Conservation (phyloP, 371 early-diverging fungal genomes). For the Zychaea mexicana region DNA sequence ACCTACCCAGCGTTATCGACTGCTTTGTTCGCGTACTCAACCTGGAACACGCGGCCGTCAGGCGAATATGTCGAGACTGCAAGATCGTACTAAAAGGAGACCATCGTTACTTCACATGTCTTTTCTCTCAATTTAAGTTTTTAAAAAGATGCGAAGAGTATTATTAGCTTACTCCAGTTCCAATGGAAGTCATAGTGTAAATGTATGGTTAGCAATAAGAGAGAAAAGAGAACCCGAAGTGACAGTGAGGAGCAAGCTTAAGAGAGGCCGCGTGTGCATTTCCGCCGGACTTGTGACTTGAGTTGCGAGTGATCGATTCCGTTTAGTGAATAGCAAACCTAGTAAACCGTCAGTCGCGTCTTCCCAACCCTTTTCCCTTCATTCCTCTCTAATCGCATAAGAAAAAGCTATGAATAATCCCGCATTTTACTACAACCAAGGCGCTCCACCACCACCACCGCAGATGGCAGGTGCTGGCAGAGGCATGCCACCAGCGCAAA, state of each 20-base stretch:
- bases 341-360: too few species aligned
- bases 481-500: constrained; percentile 18
- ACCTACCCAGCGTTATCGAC: constrained; percentile 96
- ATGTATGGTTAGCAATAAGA: neutral
- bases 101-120: neutral
- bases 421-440: neutral
- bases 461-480: constrained; percentile 9
- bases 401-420: neutral
- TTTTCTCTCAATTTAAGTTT: neutral
- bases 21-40: constrained; percentile 97
- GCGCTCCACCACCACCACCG: too few species aligned
- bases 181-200: constrained; percentile 66
- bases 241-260: too few species aligned
- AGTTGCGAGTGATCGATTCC: too few species aligned
- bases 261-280: neutral
- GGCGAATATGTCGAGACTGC: constrained; percentile 98
- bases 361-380: neutral
- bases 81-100: constrained; percentile 84
- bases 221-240: neutral
- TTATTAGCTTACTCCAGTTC: constrained; percentile 64
- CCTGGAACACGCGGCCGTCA: constrained; percentile 98
- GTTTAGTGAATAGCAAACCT: too few species aligned
- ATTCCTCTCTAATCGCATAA: too few species aligned
- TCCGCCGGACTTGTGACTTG: neutral
- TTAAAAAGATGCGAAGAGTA: neutral